phyloP scores from a whole-genome alignment of 768 basidiomycete genomes.

The Grammothele lineata region DNA sequence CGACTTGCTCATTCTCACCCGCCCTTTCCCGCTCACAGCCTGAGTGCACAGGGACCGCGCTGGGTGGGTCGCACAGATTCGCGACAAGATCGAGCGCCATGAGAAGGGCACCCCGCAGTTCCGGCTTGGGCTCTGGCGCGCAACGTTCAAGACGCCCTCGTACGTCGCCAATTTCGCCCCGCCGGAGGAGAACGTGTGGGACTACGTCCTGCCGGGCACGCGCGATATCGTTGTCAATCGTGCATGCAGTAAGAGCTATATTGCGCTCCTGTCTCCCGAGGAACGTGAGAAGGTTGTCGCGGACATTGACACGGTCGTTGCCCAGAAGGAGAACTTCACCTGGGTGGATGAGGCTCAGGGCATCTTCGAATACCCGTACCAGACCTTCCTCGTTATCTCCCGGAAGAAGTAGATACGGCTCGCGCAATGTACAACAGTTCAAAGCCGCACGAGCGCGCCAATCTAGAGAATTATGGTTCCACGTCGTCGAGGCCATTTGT shows the following conservation, averaged over 20 bases:
- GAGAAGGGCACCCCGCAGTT: constrained; percentile 81
- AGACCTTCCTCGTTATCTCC: constrained; percentile 53
- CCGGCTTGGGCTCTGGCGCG: constrained; percentile 70
- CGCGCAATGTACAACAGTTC: neutral
- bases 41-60: constrained; percentile 43
- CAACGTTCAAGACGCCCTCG: constrained; percentile 55
- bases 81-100: constrained; percentile 63
- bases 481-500: too few species aligned
- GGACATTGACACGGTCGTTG: constrained; percentile 52
- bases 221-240: constrained; percentile 58
- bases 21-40: neutral
- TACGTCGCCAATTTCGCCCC: constrained; percentile 59
- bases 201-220: constrained; percentile 48
- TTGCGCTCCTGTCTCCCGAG: constrained; percentile 56
- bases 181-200: constrained; percentile 53
- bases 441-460: too few species aligned
- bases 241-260: constrained; percentile 82
- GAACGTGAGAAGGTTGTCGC: constrained; percentile 49
- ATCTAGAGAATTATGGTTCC: too few species aligned
- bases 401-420: constrained; percentile 36
- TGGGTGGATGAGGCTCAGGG: constrained; percentile 78
- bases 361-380: constrained; percentile 78
- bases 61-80: constrained; percentile 70
- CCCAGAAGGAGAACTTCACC: constrained; percentile 53
- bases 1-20: too few species aligned